Conservation (phyloP, 768 basidiomycete genomes). For the Tulasnella sp. region DNA sequence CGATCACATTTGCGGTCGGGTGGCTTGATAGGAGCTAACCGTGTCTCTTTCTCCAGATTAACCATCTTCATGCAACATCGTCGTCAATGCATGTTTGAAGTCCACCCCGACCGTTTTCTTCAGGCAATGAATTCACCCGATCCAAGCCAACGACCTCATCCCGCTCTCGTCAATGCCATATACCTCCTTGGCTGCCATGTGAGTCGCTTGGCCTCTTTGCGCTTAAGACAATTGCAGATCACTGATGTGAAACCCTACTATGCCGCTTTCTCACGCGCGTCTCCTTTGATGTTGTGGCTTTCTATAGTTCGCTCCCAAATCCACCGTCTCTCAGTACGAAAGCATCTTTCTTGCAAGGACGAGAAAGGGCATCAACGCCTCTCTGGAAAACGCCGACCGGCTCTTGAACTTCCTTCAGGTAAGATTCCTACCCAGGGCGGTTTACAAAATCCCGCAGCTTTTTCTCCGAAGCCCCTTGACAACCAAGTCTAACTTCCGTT, state of each 20-base stretch:
- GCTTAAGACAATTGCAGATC: not conserved
- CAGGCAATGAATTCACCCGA: constrained; percentile 50
- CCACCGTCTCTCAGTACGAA: constrained; percentile 47
- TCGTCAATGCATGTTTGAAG: constrained; percentile 63
- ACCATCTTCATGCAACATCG: constrained; percentile 65
- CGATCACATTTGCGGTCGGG: constrained; percentile 22
- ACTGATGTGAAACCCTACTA: not conserved
- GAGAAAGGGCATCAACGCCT: constrained; percentile 57
- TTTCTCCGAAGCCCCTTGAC: constrained; percentile 3
- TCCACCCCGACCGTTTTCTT: constrained; percentile 61
- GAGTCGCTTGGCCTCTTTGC: constrained; percentile 50
- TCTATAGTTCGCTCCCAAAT: constrained; percentile 44
- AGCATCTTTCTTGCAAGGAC: constrained; percentile 54
- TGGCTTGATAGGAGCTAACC: not conserved
- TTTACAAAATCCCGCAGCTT: not conserved
- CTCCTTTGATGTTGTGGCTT: not conserved
- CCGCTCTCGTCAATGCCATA: constrained; percentile 70
- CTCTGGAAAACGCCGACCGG: constrained; percentile 62
- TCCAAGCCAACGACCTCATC: constrained; percentile 58
- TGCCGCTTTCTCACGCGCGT: not conserved
- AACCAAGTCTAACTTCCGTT: constrained; percentile 8
- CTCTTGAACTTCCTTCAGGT: constrained; percentile 58
- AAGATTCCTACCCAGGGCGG: not conserved
- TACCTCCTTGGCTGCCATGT: constrained; percentile 82
- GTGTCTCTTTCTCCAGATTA: constrained; percentile 45